Conservation (phyloP, 2,329 filamentous ascomycete genomes). For the Arthroderma sp. region DNA sequence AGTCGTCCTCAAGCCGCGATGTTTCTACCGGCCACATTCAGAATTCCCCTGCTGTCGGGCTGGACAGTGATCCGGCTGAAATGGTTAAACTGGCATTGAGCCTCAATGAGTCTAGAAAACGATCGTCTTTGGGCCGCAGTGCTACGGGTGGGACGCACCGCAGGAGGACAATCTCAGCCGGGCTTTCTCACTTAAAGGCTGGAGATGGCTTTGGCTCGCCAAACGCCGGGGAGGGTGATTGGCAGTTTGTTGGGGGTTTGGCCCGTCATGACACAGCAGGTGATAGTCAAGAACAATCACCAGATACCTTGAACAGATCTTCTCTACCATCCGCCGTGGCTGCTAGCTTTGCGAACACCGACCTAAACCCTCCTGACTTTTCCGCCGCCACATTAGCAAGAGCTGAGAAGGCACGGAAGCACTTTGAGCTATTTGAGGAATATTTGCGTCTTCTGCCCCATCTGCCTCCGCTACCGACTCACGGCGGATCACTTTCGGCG, state of each 20-base stretch:
- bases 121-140: slow-evolving; percentile 5
- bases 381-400: slow-evolving; percentile 69
- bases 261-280: neutral
- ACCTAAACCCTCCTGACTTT: slow-evolving; percentile 36
- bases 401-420: slow-evolving; percentile 69
- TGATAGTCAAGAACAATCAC: neutral
- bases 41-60: slow-evolving; percentile 14
- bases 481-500: neutral
- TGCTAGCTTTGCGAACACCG: slow-evolving; percentile 12
- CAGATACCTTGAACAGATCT: neutral
- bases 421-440: slow-evolving; percentile 74
- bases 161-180: neutral
- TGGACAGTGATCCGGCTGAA: slow-evolving; percentile 68
- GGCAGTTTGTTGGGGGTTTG: neutral
- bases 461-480: slow-evolving; percentile 52
- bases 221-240: no score
- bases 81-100: slow-evolving; percentile 89
- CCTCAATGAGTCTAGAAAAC: slow-evolving; percentile 57
- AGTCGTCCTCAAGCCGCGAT: neutral
- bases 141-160: slow-evolving; percentile 2
- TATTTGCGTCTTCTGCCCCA: slow-evolving; percentile 69
- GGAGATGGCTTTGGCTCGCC: no score
- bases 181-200: no score
- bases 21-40: neutral
- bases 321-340: neutral